Base-by-base conservation (phyloP, 2,329 filamentous ascomycete species). In the Fusarium sororula region DNA sequence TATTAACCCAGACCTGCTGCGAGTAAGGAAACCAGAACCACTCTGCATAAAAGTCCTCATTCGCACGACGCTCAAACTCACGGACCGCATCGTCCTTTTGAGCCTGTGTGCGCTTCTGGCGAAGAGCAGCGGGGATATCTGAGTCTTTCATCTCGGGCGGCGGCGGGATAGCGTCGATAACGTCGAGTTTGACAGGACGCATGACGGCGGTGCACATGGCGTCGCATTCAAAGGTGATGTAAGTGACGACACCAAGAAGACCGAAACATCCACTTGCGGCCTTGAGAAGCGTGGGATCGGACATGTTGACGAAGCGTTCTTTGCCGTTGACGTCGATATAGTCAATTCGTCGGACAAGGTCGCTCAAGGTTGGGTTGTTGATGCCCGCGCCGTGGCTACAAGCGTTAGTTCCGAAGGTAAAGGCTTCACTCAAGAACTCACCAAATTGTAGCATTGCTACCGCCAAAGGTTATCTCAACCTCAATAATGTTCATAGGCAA, bases 381-480 rank as follows among this genome's bases (percentile, higher is more conserved):
- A 50, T 50, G 3, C 47, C 47, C 28, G 47, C 47, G 15, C 47
- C 47, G 3, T 50, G 47, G 7, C 47, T 50, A 32, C 28, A 0
- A 13, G 7, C 6, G 20, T 50, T 30, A 50, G 28, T 13, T 30
- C 26, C 26, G 5, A 26, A 1, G 26, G 26, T 6, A 7, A 12
- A 8, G 6, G 4, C 0, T n/a, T 4, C 0, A 9, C 3, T 6
- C 6, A 1, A 13, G 22, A 17, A 6, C 47, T 30, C 11, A 50
- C 47, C 47, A 50, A 13, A 50, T 50, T 18, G 47, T 50, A 50
- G 28, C 47, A 13, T 50, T 50, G 20, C 47, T 50, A 18, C 47
- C 47, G 1, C 47, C 47, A 50, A 50, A 50, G 2, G 47, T 50
- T 5, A 50, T 50, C 28, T 50, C 47, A 0, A 50, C 47, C 28